Evolutionary conservation across 495 filamentous ascomycete genomes (phyloP).

Genomic region (Eremomyces bilateralis): DNA sequence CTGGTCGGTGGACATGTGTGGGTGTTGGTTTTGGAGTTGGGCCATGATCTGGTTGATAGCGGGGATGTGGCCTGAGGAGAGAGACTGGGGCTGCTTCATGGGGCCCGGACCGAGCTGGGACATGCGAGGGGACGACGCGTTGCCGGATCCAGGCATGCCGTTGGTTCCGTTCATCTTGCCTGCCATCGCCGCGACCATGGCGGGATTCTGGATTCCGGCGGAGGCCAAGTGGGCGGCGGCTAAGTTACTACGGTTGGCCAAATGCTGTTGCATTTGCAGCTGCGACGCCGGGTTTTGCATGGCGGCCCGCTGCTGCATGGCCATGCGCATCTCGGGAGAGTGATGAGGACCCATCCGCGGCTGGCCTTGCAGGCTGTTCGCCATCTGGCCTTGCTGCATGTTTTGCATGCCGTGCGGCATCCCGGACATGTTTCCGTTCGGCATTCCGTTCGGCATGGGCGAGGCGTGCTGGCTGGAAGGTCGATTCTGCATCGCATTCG

Average conservation of each 20-base stretch:
- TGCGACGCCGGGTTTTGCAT: slow-evolving; percentile 10
- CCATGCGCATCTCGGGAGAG: slow-evolving; percentile 26
- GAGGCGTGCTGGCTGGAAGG: not conserved
- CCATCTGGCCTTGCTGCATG: slow-evolving; percentile 52
- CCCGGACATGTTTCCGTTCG: slow-evolving; percentile 28
- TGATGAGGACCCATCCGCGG: slow-evolving; percentile 33
- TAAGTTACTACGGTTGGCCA: slow-evolving; percentile 9
- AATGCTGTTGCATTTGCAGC: slow-evolving; percentile 15
- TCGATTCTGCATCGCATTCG: not conserved
- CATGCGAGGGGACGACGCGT: slow-evolving; percentile 9
- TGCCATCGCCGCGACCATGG: slow-evolving; percentile 13
- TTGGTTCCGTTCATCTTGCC: slow-evolving; percentile 8
- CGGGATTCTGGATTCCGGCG: slow-evolving; percentile 9
- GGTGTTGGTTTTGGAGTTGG: slow-evolving; percentile 14
- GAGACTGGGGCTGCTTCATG: slow-evolving; percentile 7
- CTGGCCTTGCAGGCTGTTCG: slow-evolving; percentile 33
- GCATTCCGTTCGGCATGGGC: slow-evolving; percentile 17
- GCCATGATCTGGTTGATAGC: slow-evolving; percentile 13
- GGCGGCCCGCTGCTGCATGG: slow-evolving; percentile 11
- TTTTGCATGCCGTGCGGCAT: slow-evolving; percentile 40
- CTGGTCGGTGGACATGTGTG: slow-evolving; percentile 14
- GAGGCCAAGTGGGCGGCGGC: slow-evolving; percentile 6
- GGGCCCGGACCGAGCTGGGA: slow-evolving; percentile 1
- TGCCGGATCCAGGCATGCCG: slow-evolving; percentile 7
- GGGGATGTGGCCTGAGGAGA: slow-evolving; percentile 19